phyloP scores from a whole-genome alignment of 352 stramenopile species.

The Globisporangium paroecandrum region DNA sequence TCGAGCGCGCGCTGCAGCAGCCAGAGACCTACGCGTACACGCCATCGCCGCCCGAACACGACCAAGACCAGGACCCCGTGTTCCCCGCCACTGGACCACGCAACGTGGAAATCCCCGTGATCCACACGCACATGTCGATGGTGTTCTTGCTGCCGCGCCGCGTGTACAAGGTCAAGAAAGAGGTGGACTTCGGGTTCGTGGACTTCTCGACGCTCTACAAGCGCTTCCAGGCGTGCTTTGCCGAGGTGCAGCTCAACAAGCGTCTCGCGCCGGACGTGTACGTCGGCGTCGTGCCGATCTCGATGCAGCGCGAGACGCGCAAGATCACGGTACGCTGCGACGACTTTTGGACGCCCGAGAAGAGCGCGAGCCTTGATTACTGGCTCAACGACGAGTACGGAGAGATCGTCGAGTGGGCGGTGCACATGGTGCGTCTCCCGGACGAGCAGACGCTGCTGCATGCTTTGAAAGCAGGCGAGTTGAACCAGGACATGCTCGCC shows the following conservation, averaged over 20 bases:
- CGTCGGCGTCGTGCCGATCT: constrained; percentile 60
- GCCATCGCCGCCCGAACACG: neutral
- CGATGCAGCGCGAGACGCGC: constrained; percentile 51
- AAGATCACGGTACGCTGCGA: constrained; percentile 55
- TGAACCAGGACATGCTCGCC: constrained; percentile 36
- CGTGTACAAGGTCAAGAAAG: constrained; percentile 78
- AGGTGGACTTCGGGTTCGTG: constrained; percentile 68
- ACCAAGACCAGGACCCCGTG: constrained; percentile 14
- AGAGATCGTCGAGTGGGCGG: constrained; percentile 75
- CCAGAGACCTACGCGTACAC: constrained; percentile 31
- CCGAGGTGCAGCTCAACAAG: constrained; percentile 72
- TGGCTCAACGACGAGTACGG: constrained; percentile 63
- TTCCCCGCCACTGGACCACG: constrained; percentile 18
- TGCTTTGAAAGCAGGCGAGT: constrained; percentile 25
- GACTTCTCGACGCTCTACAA: constrained; percentile 74
- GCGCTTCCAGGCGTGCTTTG: constrained; percentile 65
- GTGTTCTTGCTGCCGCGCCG: constrained; percentile 51
- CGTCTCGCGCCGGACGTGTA: constrained; percentile 65
- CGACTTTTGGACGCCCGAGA: constrained; percentile 66
- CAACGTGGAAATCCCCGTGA: constrained; percentile 25
- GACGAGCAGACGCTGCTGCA: constrained; percentile 51
- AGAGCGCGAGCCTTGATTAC: constrained; percentile 54
- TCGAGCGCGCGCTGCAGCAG: constrained; percentile 42
- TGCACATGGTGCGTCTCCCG: constrained; percentile 65
- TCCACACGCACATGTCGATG: constrained; percentile 80